Conservation (phyloP, 202 grass and related monocot species). For the Panicum hallii region DNA sequence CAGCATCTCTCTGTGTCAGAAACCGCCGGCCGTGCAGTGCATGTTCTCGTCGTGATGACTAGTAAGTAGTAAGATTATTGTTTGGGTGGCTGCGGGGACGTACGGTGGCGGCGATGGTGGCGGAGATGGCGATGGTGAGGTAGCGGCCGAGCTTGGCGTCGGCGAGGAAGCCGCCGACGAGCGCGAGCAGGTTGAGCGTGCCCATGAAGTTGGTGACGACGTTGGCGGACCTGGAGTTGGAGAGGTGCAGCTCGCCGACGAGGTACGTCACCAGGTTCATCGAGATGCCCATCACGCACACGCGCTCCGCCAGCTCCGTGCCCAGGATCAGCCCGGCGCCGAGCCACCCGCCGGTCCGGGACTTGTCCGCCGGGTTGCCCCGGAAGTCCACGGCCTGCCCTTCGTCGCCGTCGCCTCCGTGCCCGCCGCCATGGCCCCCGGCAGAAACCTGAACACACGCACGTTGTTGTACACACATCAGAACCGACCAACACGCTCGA, state of each 20-base stretch:
- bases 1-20: no score
- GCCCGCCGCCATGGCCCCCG: constrained; percentile 45
- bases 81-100: neutral
- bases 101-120: constrained; percentile 67
- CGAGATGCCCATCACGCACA: constrained; percentile 91
- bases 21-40: no score
- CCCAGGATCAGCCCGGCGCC: constrained; percentile 87
- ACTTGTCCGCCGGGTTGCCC: constrained; percentile 76
- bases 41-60: no score
- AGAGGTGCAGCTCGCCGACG: constrained; percentile 79
- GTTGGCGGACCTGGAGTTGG: constrained; percentile 73
- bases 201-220: constrained; percentile 97
- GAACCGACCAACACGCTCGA: no score
- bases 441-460: constrained; percentile 55
- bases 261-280: constrained; percentile 96
- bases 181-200: constrained; percentile 79
- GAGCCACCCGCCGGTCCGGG: constrained; percentile 82
- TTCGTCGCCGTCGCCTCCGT: constrained; percentile 20
- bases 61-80: no score
- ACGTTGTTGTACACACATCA: neutral
- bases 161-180: constrained; percentile 84
- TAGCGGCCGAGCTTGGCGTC: constrained; percentile 93
- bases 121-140: constrained; percentile 70
- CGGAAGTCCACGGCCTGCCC: constrained; percentile 61
- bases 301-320: constrained; percentile 85